Conservation (phyloP, 768 basidiomycete species). For the Lentinula aciculospora region DNA sequence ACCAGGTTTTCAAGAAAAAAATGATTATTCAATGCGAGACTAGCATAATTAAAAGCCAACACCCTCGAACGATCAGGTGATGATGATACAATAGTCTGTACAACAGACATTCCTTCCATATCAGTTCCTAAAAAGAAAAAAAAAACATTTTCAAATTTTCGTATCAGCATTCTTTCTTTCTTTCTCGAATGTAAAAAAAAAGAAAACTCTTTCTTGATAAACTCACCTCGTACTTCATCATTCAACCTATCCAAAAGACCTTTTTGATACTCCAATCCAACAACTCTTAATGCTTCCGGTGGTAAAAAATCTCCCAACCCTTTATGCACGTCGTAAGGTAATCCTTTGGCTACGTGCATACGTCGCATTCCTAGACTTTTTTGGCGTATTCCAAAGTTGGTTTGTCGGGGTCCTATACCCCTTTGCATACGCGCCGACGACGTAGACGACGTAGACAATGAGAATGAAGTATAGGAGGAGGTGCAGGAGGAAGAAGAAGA, state of each 20-base stretch:
- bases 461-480: too few species aligned
- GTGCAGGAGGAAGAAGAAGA: too few species aligned
- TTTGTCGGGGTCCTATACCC: too few species aligned
- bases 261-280: conserved; percentile 82
- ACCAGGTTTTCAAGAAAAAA: conserved; percentile 91
- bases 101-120: conserved; percentile 51
- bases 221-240: conserved; percentile 71
- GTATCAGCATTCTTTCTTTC: not conserved
- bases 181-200: not conserved
- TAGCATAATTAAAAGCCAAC: conserved; percentile 86
- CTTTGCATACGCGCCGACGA: too few species aligned
- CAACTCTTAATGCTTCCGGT: conserved; percentile 59
- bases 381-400: too few species aligned
- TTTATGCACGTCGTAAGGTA: conserved; percentile 62
- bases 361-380: conserved; percentile 19
- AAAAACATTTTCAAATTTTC: too few species aligned
- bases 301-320: conserved; percentile 80
- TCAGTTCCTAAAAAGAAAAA: conserved; percentile 51
- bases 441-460: too few species aligned
- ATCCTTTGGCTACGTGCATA: conserved; percentile 45
- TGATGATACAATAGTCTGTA: conserved; percentile 68
- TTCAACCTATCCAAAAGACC: conserved; percentile 77
- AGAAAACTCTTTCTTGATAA: too few species aligned
- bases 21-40: conserved; percentile 88
- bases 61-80: conserved; percentile 52